Base-by-base conservation (phyloP, 2,329 filamentous ascomycete genomes). In the Metarhizium robertsii region DNA sequence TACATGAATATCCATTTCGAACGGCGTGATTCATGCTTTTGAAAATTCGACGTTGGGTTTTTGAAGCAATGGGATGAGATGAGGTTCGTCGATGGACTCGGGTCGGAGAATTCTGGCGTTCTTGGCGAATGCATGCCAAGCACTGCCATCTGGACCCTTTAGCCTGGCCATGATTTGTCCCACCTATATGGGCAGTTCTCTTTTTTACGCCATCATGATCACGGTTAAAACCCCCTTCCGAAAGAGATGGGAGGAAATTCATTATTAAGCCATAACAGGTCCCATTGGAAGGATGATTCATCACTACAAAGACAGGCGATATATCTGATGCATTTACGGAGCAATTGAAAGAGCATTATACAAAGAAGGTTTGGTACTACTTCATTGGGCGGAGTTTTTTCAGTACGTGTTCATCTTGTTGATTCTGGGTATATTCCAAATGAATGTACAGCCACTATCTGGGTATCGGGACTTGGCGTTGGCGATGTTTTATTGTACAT, bases 361-460 rank as follows among this genome's bases (percentile, higher is more conserved):
- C 38, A 38, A 29, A 52, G n/a, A 25, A 50, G 29, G 25, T 14
- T 40, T 32, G 54, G 54, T 49, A 43, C 20, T 34, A 29, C n/a
- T 32, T 53, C 46, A 52, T 53, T 50, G 50, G 54, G 51, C 43
- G 58, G 58, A 58, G 58, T 59, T 59, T 56, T 46, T 20, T 25
- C 48, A 29, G 46, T 50, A 56, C 48, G 50, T 50, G 18, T 14
- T 29, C 2, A 16, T 6, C 10, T 53, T 42, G 14, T 30, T 38
- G 40, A 8, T 45, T 11, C 29, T 42, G 43, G 30, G 30, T 11
- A n/a, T 42, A 11, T 30, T 14, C 32, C 43, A 42, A 10, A 49
- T 6, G 25, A 40, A 18, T 53, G 52, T 42, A 30, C 25, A 48
- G 45, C 20, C 18, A 8, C 3, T 7, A 29, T 29, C 13, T 16